Evolutionary conservation across 768 basidiomycete species (phyloP), one percentile per base, ranked within the genome.

Genomic region (Kwoniella europaea): DNA sequence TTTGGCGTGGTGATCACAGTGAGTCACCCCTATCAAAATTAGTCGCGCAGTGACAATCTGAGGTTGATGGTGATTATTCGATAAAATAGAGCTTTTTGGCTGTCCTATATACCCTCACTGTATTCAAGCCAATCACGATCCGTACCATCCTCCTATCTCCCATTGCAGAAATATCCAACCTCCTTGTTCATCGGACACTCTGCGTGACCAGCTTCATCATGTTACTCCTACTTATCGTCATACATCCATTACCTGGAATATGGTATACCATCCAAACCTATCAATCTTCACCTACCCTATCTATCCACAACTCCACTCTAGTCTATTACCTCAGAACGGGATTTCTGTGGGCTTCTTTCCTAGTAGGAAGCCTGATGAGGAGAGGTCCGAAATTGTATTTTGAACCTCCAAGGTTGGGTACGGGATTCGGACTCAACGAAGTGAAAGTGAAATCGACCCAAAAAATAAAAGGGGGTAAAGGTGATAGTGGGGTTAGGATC

Each of bases 381-480:
- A 59, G 81, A 52, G 77, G 81, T 3, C 81, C 81, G 13, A 67
- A 75, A 60, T 22, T 78, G 54, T 76, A 71, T 16, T 78, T 68
- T 64, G 63, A 69, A 9, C 74, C 75, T 2, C 69, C 71, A 13
- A 74, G 73, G 20, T 10, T 76, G 52, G 61, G 71, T 4, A 77
- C 75, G 10, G 79, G 79, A 13, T 82, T 79, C 55, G 81, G 79
- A 7, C 29, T 80, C 41, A 71, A 71, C 27, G 70, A 69, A 9
- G 72, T 67, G 22, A 22, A 10, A 44, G 72, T 67, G n/a, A 22
- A 10, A 44, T 62, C 42, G 9, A 56, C 29, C 46, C 18, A 50
- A 46, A 16, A 46, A 16, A 2, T 12, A 16, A 12, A 46, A 46
- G 44, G 44, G 44, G n/a, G 20, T 16, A 35, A 43, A 10, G 43